Evolutionary conservation across 1,139 yeast species (phyloP), one percentile per base, ranked within the genome.

Genomic region (Geotrichum europaeum): DNA sequence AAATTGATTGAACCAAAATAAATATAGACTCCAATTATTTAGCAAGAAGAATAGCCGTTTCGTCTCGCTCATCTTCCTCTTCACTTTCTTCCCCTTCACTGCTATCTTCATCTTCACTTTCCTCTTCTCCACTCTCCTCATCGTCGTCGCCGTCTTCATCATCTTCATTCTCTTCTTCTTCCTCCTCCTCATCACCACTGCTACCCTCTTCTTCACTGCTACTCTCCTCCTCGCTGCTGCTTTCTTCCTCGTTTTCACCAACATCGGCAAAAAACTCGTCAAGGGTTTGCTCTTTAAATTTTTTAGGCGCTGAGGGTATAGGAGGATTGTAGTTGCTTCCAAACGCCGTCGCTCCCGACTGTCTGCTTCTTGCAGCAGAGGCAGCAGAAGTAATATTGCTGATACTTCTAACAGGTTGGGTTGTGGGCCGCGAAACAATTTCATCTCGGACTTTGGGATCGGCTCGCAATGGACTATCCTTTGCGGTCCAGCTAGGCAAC

Each of bases 241-340:
- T 67, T 3, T 62, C 67, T 32, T 64, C 68, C 58, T 70, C 70
- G 5, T 65, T 72, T 7, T 64, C 70, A 4, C 67, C 69, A 1
- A 79, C 80, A 57, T 84, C 86, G 22, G 87, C 89, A 69, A 91
- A 87, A 71, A 90, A 90, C 63, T 91, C 97, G 69, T 91, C 97
- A 65, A 91, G 76, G 62, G 90, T 89, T 73, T 87, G 96, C 56
- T 87, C 76, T 65, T 81, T 82, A 69, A 85, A 80, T 67, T 73
- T 82, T 28, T 63, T 64, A 0, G 65, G 59, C n/a, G 20, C 47
- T 2, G n/a, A 22, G 18, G 53, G 49, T 49, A 54, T 49, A 32
- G 59, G 55, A 3, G 56, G 53, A 13, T 53, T 50, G 34, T 34
- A 13, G 47, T 54, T 57, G 53, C 62, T 60, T 18, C 57, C 56